Percentiles rank a stretch among this genome's conserved stretches.
Evolutionary conservation across 1,139 yeast species (phyloP).

Genomic region (Blastobotrys raffinosifermentans): DNA sequence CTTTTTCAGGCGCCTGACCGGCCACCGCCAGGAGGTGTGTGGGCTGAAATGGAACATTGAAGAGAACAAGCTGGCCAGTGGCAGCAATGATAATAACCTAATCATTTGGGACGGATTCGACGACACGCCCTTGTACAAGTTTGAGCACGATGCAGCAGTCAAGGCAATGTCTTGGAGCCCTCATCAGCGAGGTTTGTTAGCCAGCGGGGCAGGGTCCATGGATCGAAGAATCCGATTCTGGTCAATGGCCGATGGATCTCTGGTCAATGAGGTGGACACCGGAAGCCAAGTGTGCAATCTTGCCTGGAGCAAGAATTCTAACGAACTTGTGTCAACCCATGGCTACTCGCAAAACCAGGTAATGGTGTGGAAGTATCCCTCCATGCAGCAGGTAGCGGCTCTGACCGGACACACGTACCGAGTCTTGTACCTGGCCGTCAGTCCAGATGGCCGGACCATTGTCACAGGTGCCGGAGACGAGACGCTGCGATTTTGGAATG

Average conservation of each 20-base stretch:
- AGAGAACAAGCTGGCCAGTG: constrained; percentile 51
- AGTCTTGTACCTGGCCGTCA: constrained; percentile 79
- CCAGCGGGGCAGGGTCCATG: constrained; percentile 97
- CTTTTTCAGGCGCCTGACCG: constrained; percentile 60
- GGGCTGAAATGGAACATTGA: constrained; percentile 92
- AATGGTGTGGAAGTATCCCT: constrained; percentile 90
- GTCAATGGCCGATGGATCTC: constrained; percentile 79
- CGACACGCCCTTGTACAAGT: constrained; percentile 60
- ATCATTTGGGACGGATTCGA: constrained; percentile 83
- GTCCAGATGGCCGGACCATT: constrained; percentile 98
- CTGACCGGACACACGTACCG: constrained; percentile 92
- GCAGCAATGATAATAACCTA: constrained; percentile 74
- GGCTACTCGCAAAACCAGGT: constrained; percentile 91
- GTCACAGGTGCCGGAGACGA: constrained; percentile 99
- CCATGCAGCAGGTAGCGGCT: constrained; percentile 89
- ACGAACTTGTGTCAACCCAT: constrained; percentile 90
- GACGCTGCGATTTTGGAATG: constrained; percentile 88
- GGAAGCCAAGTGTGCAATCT: constrained; percentile 96
- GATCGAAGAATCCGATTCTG: constrained; percentile 87
- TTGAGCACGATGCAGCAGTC: constrained; percentile 92
- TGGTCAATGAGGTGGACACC: constrained; percentile 75
- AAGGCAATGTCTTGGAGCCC: constrained; percentile 98
- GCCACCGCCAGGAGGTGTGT: constrained; percentile 92
- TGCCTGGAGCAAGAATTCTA: constrained; percentile 87
- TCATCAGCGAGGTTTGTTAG: constrained; percentile 86